Evolutionary conservation across 2,329 filamentous ascomycete species (phyloP).

Genomic region (Exophiala sp.): DNA sequence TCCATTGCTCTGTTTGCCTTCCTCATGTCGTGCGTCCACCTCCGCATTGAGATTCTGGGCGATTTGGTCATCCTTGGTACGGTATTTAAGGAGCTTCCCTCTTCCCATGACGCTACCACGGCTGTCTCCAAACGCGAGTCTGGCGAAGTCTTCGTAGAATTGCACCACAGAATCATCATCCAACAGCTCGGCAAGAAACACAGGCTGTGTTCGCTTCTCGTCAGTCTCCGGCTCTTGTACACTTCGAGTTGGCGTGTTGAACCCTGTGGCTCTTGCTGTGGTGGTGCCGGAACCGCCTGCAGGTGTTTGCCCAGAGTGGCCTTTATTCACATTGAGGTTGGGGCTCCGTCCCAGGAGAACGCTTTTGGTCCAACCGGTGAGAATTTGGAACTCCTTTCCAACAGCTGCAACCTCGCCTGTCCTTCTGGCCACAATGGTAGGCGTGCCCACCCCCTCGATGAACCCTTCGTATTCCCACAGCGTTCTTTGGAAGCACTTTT

Average conservation of each 20-base stretch:
- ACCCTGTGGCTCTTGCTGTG: conserved; percentile 41
- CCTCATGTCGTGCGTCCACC: conserved; percentile 40
- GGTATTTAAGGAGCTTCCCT: conserved; percentile 86
- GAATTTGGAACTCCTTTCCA: conserved; percentile 91
- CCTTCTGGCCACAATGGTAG: conserved; percentile 82
- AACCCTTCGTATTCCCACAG: conserved; percentile 91
- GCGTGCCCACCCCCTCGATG: conserved; percentile 79
- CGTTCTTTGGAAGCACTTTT: conserved; percentile 91
- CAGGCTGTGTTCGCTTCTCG: conserved; percentile 58
- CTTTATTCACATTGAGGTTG: conserved; percentile 80
- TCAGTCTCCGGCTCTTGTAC: conserved; percentile 21
- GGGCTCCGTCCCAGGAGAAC: conserved; percentile 80
- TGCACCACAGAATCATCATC: conserved; percentile 90
- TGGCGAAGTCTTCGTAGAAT: conserved; percentile 93
- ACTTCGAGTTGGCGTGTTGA: conserved; percentile 40
- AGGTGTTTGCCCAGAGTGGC: conserved; percentile 37
- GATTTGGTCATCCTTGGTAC: conserved; percentile 56
- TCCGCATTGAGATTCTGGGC: conserved; percentile 28
- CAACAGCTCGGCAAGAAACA: conserved; percentile 86
- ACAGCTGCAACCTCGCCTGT: conserved; percentile 93
- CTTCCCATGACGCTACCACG: conserved; percentile 75
- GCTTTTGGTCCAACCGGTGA: conserved; percentile 91
- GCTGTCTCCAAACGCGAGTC: conserved; percentile 86
- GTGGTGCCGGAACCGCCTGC: conserved; percentile 36
- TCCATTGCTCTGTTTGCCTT: conserved; percentile 34